A percentile compares a stretch with the other conserved stretches of the same genome.
phyloP scores from a whole-genome alignment of 805 yeast genomes.

The Maudiozyma saulgeensis region DNA sequence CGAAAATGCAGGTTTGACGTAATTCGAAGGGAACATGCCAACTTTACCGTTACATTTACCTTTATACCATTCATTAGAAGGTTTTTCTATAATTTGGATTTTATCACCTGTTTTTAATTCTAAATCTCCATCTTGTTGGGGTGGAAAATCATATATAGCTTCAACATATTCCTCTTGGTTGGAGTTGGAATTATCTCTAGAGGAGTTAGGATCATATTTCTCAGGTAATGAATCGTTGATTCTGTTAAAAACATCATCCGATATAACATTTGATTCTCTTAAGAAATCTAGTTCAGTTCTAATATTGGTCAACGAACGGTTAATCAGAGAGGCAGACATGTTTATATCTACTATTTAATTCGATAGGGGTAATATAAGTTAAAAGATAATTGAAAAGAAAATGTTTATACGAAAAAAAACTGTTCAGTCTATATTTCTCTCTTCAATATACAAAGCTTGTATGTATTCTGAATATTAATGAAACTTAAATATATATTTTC shows the following conservation, averaged over 20 bases:
- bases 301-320: slow-evolving; percentile 70
- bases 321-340: slow-evolving; percentile 50
- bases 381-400: too few relatives aligned
- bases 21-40: slow-evolving; percentile 88
- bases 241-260: slow-evolving; percentile 43
- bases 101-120: slow-evolving; percentile 55
- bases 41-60: slow-evolving; percentile 51
- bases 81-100: slow-evolving; percentile 58
- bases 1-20: slow-evolving; percentile 43
- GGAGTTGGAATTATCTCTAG: slow-evolving; percentile 5
- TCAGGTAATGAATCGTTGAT: slow-evolving; percentile 47
- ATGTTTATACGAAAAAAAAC: too few relatives aligned
- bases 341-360: background rate
- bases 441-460: too few relatives aligned
- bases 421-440: too few relatives aligned
- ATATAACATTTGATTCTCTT: slow-evolving; percentile 62
- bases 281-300: slow-evolving; percentile 75
- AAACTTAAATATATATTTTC: too few relatives aligned
- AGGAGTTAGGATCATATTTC: slow-evolving; percentile 34
- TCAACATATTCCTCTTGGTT: slow-evolving; percentile 37
- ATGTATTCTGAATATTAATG: too few relatives aligned
- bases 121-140: slow-evolving; percentile 73
- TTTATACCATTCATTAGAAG: slow-evolving; percentile 86
- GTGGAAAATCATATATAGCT: slow-evolving; percentile 64
- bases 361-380: background rate